Evolutionary conservation across 2,329 filamentous ascomycete species (phyloP).

Genomic region (Septoria linicola): DNA sequence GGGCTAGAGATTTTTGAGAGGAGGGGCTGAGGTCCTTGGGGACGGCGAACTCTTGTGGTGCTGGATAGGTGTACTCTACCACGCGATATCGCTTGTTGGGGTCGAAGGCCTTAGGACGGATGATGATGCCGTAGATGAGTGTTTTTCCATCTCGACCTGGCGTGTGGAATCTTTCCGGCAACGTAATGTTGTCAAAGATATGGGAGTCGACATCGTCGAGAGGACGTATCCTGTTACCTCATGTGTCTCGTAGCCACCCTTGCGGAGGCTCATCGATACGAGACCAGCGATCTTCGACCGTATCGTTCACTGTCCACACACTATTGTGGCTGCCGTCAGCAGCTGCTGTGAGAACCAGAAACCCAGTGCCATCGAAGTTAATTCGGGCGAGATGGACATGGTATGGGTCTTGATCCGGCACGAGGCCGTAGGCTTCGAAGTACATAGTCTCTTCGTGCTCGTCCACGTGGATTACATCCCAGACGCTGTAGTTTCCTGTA

Average conservation of each 20-base stretch:
- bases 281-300: conserved; percentile 7
- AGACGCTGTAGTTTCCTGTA: background rate
- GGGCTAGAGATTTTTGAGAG: background rate
- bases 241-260: background rate
- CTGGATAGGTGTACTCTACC: conserved; percentile 7
- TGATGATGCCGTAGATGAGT: conserved; percentile 10
- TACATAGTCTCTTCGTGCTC: conserved; percentile 4
- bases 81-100: conserved; percentile 5
- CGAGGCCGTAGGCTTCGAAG: background rate
- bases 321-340: conserved; percentile 2
- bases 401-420: conserved; percentile 6
- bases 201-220: background rate
- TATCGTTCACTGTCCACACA: background rate
- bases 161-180: conserved; percentile 9
- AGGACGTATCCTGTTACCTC: background rate
- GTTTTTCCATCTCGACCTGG: conserved; percentile 10
- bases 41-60: background rate
- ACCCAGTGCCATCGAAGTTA: conserved; percentile 6
- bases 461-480: background rate
- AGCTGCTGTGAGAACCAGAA: conserved; percentile 9
- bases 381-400: conserved; percentile 8
- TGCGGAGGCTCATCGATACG: conserved; percentile 3
- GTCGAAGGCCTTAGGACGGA: conserved; percentile 6
- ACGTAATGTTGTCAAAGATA: conserved; percentile 1
- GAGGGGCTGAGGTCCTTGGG: background rate